Conservation (phyloP, 371 early-diverging fungal genomes). For the Haplosporangium sp. region DNA sequence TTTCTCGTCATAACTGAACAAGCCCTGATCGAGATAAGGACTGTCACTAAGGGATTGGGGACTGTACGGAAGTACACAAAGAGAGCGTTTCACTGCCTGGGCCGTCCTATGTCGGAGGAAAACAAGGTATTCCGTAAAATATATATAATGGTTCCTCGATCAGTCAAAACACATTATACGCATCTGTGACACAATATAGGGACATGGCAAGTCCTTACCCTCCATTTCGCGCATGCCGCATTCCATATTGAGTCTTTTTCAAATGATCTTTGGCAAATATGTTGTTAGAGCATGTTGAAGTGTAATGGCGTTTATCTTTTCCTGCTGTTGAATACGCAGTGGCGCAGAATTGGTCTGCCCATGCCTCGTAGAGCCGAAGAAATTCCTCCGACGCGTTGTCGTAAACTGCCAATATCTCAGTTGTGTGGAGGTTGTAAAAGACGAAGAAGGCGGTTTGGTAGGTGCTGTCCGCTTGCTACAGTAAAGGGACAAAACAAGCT, state of each 20-base stretch:
- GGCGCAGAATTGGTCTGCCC: conserved; percentile 59
- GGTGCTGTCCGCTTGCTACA: conserved; percentile 54
- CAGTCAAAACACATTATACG: too few relatives aligned
- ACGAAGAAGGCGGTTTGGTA: conserved; percentile 67
- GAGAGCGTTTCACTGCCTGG: conserved; percentile 64
- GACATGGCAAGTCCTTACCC: conserved; percentile 57
- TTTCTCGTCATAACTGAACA: conserved; percentile 74
- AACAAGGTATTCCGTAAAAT: background rate
- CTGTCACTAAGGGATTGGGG: conserved; percentile 67
- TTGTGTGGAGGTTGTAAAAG: conserved; percentile 62
- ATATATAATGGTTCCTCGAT: too few relatives aligned
- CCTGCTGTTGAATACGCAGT: conserved; percentile 55
- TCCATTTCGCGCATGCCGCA: conserved; percentile 72
- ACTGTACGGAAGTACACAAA: conserved; percentile 63
- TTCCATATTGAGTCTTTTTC: conserved; percentile 61
- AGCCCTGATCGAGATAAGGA: conserved; percentile 67
- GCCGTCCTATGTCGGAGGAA: conserved; percentile 44
- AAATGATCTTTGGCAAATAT: conserved; percentile 62
- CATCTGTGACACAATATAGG: too few relatives aligned
- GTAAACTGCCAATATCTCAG: conserved; percentile 63
- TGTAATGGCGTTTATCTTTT: conserved; percentile 45
- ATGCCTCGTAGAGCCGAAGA: conserved; percentile 58
- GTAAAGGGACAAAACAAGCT: background rate
- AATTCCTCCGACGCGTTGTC: conserved; percentile 69
- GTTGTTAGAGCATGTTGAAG: conserved; percentile 63